Evolutionary conservation across 1,284 basidiomycete genomes (phyloP).

Genomic region (Rhodotorula sp.): DNA sequence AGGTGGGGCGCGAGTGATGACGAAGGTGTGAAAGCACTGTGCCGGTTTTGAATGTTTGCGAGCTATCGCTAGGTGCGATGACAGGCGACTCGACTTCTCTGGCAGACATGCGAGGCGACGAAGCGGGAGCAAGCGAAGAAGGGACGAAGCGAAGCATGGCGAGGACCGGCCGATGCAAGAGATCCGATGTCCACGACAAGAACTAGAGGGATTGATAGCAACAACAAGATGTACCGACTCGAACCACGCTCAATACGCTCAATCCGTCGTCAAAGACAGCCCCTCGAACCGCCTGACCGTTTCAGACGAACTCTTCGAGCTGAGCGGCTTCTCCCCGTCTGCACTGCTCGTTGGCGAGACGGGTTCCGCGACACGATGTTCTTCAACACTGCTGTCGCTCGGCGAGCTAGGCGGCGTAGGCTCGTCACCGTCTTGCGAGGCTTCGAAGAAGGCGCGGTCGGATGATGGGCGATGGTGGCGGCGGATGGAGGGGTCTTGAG

Average conservation of each 20-base stretch:
- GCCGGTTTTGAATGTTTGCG: not conserved
- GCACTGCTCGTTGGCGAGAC: not conserved
- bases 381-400: constrained; percentile 3
- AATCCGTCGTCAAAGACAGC: not conserved
- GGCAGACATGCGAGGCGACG: too few species aligned
- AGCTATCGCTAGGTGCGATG: too few species aligned
- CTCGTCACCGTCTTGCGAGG: not conserved
- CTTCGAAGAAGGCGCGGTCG: not conserved
- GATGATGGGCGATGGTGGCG: not conserved
- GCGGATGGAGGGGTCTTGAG: not conserved
- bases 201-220: not conserved
- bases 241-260: not conserved
- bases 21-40: not conserved
- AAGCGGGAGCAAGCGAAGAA: too few species aligned
- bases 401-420: constrained; percentile 6
- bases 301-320: not conserved
- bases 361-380: not conserved
- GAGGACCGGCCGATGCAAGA: too few species aligned
- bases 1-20: not conserved
- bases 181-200: too few species aligned
- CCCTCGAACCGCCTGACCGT: constrained; percentile 13
- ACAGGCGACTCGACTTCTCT: too few species aligned
- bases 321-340: not conserved
- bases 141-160: too few species aligned
- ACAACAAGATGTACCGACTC: not conserved